phyloP scores from a whole-genome alignment of 371 early-diverging fungal species.

The Lichtheimia ramosa region DNA sequence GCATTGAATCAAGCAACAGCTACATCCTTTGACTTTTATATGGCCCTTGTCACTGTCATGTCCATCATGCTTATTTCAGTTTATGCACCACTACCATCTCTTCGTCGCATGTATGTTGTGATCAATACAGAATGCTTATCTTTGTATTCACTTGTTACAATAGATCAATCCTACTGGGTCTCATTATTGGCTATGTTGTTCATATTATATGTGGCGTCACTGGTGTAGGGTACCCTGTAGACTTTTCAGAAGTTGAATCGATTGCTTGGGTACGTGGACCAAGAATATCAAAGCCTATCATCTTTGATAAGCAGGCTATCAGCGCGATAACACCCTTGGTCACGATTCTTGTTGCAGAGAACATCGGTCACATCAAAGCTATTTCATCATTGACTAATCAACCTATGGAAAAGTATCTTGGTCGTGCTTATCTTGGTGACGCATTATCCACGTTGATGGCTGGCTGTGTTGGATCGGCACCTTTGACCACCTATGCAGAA shows the following conservation, averaged over 20 bases:
- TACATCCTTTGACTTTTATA: slow-evolving; percentile 55
- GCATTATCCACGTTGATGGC: slow-evolving; percentile 58
- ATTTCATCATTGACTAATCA: slow-evolving; percentile 50
- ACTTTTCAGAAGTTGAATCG: slow-evolving; percentile 39
- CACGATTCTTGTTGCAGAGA: slow-evolving; percentile 55
- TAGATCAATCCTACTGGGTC: slow-evolving; percentile 54
- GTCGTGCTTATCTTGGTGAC: slow-evolving; percentile 58
- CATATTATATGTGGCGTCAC: slow-evolving; percentile 40
- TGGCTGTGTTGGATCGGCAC: slow-evolving; percentile 48
- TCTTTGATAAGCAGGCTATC: slow-evolving; percentile 47
- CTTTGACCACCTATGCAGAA: slow-evolving; percentile 59
- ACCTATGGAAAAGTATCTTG: slow-evolving; percentile 49
- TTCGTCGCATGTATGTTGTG: slow-evolving; percentile 16
- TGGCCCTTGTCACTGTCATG: slow-evolving; percentile 53
- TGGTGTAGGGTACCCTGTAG: slow-evolving; percentile 45
- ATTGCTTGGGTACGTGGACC: slow-evolving; percentile 19
- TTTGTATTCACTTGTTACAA: too few species aligned
- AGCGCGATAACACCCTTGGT: slow-evolving; percentile 56
- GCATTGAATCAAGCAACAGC: slow-evolving; percentile 48
- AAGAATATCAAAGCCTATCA: slow-evolving; percentile 9
- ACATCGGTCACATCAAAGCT: slow-evolving; percentile 61
- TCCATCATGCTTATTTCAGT: slow-evolving; percentile 45
- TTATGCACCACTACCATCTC: slow-evolving; percentile 36
- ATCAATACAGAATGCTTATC: background rate
- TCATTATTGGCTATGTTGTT: slow-evolving; percentile 49